A percentile compares a stretch with the other conserved stretches of the same genome.
Conservation (phyloP, 192 early-diverging fungal genomes). For the Borealophlyctis nickersoniae region DNA sequence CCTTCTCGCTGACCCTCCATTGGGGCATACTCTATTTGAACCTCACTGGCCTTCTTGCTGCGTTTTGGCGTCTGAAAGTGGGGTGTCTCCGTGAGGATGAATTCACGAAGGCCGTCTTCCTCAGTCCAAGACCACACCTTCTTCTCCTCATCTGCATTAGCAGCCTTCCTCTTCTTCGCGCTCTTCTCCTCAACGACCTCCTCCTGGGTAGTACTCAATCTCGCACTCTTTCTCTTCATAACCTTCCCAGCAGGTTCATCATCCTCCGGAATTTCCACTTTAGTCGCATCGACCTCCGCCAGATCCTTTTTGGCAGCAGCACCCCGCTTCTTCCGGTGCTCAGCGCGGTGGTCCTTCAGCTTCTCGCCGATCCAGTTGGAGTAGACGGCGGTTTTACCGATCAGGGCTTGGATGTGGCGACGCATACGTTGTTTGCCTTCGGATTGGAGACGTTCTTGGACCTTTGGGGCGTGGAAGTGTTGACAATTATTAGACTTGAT, state of each 20-base stretch:
- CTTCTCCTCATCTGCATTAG: neutral
- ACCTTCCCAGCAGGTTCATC: too few relatives aligned
- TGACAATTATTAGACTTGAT: too few relatives aligned
- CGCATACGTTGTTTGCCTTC: neutral
- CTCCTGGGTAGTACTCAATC: neutral
- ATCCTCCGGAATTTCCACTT: constrained; percentile 9
- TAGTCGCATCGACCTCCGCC: constrained; percentile 25
- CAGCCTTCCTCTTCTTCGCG: constrained; percentile 5
- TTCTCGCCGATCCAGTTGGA: constrained; percentile 72
- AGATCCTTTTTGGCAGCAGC: constrained; percentile 27
- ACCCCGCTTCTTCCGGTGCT: constrained; percentile 26
- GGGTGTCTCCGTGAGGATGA: neutral
- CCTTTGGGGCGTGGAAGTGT: too few relatives aligned
- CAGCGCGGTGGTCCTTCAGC: constrained; percentile 70
- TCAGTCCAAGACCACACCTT: neutral
- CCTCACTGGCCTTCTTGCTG: neutral
- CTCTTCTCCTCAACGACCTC: constrained; percentile 19
- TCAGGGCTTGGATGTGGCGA: constrained; percentile 60
- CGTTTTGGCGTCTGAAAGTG: neutral
- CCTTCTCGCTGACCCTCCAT: neutral
- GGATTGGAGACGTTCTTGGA: neutral
- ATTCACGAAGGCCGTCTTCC: neutral
- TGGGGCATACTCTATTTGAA: neutral
- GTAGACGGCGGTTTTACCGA: constrained; percentile 80
- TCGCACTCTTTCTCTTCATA: neutral